phyloP scores from a whole-genome alignment of 2,329 filamentous ascomycete species.

The Hypoxylon sp. region DNA sequence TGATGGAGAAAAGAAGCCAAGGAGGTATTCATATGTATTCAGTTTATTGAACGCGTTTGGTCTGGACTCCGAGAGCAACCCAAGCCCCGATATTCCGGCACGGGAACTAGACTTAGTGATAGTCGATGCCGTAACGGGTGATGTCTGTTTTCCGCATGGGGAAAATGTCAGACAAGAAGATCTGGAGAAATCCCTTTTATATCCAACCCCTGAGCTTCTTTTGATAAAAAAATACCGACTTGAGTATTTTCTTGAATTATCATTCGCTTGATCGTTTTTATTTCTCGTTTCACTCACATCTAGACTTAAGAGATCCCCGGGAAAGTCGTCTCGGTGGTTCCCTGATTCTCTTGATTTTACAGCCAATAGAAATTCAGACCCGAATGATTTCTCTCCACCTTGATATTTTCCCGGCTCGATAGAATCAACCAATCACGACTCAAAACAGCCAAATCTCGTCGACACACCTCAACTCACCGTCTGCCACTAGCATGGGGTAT shows the following conservation, averaged over 20 bases:
- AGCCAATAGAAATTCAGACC: conserved; percentile 41
- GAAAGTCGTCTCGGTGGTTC: conserved; percentile 30
- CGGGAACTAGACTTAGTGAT: conserved; percentile 35
- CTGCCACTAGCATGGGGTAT: conserved; percentile 44
- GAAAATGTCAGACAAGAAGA: conserved; percentile 21
- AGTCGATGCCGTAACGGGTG: conserved; percentile 26
- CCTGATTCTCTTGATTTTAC: conserved; percentile 42
- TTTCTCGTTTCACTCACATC: conserved; percentile 35
- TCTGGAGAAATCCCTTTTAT: conserved; percentile 31
- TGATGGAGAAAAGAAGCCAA: conserved; percentile 2
- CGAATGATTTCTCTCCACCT: conserved; percentile 34
- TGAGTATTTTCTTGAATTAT: conserved; percentile 32
- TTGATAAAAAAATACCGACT: conserved; percentile 25
- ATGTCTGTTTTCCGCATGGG: conserved; percentile 28
- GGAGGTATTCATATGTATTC: conserved; percentile 7
- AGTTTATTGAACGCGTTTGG: conserved; percentile 6
- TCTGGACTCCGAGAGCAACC: conserved; percentile 21
- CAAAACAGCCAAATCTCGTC: conserved; percentile 39
- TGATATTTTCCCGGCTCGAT: conserved; percentile 37
- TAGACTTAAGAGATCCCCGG: conserved; percentile 26
- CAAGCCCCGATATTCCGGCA: conserved; percentile 26
- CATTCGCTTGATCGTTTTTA: conserved; percentile 30
- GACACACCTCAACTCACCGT: conserved; percentile 44
- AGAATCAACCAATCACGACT: conserved; percentile 35
- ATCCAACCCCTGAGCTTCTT: conserved; percentile 21